A percentile compares a stretch with the other conserved stretches of the same genome.
Evolutionary conservation across 257 asterid genomes (phyloP).

Genomic region (Oldenlandia corymbosa): DNA sequence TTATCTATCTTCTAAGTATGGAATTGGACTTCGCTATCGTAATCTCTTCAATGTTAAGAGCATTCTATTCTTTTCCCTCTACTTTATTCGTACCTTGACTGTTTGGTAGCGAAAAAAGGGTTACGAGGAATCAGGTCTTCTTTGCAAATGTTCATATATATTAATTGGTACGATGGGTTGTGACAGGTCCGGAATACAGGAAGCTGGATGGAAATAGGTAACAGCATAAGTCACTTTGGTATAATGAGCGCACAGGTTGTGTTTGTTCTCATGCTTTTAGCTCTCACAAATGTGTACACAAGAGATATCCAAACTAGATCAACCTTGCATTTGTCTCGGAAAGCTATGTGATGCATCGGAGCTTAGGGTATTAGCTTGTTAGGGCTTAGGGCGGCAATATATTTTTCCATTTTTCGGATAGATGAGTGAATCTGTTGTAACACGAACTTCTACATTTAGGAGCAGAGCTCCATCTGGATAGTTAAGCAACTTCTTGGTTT

Average conservation of each 20-base stretch:
- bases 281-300: conserved; percentile 68
- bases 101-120: too few species aligned
- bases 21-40: background rate
- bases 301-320: conserved; percentile 57
- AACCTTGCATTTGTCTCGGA: conserved; percentile 38
- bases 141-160: background rate
- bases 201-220: conserved; percentile 99
- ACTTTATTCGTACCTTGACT: too few species aligned
- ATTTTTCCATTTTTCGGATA: background rate
- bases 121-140: background rate
- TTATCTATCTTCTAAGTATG: background rate
- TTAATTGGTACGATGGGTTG: background rate
- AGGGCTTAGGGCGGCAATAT: too few species aligned
- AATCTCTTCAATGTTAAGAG: too few species aligned
- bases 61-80: too few species aligned
- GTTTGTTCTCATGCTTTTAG: conserved; percentile 79
- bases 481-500: background rate
- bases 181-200: conserved; percentile 84
- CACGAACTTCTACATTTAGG: background rate
- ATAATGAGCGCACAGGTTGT: conserved; percentile 99
- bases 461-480: background rate
- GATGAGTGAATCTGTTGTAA: background rate
- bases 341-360: conserved; percentile 43
- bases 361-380: too few species aligned
- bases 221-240: conserved; percentile 97